phyloP scores from a whole-genome alignment of 2,329 filamentous ascomycete genomes.

The Plectosphaerella sp. region DNA sequence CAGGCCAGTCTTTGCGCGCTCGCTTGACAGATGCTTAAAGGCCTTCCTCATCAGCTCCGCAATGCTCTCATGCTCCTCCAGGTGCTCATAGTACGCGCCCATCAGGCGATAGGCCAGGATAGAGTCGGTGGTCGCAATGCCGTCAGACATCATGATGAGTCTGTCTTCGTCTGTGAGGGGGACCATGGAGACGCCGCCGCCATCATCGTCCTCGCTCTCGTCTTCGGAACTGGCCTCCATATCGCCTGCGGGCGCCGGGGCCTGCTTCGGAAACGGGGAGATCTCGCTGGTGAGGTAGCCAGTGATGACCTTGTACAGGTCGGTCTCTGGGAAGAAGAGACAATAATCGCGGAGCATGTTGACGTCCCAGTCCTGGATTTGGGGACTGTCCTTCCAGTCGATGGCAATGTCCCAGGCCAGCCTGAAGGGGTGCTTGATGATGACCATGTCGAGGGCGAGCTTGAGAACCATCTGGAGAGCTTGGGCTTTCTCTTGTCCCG shows the following conservation, averaged over 20 bases:
- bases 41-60: slow-evolving; percentile 78
- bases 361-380: slow-evolving; percentile 71
- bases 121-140: slow-evolving; percentile 63
- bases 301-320: slow-evolving; percentile 75
- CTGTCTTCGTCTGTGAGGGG: slow-evolving; percentile 73
- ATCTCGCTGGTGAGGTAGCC: slow-evolving; percentile 79
- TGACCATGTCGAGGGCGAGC: slow-evolving; percentile 86
- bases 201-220: slow-evolving; percentile 56
- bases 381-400: slow-evolving; percentile 80
- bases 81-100: slow-evolving; percentile 74
- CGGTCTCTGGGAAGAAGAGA: slow-evolving; percentile 76
- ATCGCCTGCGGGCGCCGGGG: slow-evolving; percentile 10
- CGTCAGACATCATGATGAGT: slow-evolving; percentile 74
- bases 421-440: slow-evolving; percentile 86
- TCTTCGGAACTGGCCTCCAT: slow-evolving; percentile 31
- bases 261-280: slow-evolving; percentile 66
- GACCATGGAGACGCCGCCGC: slow-evolving; percentile 48
- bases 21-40: slow-evolving; percentile 52
- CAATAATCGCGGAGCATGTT: slow-evolving; percentile 77
- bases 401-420: slow-evolving; percentile 88
- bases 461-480: slow-evolving; percentile 72
- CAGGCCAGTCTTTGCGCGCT: slow-evolving; percentile 65
- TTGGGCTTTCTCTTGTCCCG: slow-evolving; percentile 58
- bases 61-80: slow-evolving; percentile 81
- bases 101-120: slow-evolving; percentile 79